Evolutionary conservation across 768 basidiomycete species (phyloP).

Genomic region (Trametes cingulata): DNA sequence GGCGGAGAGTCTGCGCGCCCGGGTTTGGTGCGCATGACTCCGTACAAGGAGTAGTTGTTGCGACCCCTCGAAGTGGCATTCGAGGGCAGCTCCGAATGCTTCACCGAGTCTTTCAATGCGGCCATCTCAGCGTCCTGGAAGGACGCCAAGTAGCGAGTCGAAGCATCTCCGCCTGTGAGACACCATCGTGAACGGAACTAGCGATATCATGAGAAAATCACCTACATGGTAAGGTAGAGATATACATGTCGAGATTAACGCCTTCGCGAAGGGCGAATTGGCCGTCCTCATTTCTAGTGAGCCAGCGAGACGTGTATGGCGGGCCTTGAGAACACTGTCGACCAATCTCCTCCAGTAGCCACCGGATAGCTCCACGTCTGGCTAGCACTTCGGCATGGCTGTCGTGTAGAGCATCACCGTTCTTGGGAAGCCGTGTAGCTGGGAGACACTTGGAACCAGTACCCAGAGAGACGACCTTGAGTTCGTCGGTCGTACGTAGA

Average conservation of each 20-base stretch:
- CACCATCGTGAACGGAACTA: not conserved
- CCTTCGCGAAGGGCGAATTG: slow-evolving; percentile 48
- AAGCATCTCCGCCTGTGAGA: slow-evolving; percentile 81
- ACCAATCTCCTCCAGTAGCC: slow-evolving; percentile 74
- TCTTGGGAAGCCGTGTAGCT: slow-evolving; percentile 51
- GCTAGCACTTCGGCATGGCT: slow-evolving; percentile 93
- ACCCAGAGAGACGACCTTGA: slow-evolving; percentile 66
- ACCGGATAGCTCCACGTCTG: slow-evolving; percentile 72
- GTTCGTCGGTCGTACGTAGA: slow-evolving; percentile 41
- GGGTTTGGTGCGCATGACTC: slow-evolving; percentile 89
- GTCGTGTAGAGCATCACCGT: slow-evolving; percentile 84
- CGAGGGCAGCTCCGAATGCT: slow-evolving; percentile 33
- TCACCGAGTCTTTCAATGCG: slow-evolving; percentile 57
- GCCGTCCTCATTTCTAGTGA: slow-evolving; percentile 38
- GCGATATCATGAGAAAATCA: slow-evolving; percentile 21
- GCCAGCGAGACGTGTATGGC: slow-evolving; percentile 49
- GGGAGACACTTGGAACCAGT: slow-evolving; percentile 91
- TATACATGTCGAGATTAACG: slow-evolving; percentile 66
- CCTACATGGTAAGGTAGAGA: slow-evolving; percentile 73
- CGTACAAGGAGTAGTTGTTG: slow-evolving; percentile 71
- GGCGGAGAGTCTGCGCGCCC: slow-evolving; percentile 87
- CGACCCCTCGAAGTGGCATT: slow-evolving; percentile 66
- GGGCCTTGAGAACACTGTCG: slow-evolving; percentile 31
- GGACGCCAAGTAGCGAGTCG: slow-evolving; percentile 73
- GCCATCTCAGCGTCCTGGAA: slow-evolving; percentile 78